Base-by-base conservation (phyloP, 2,329 filamentous ascomycete genomes). In the Sporothrix mexicana region DNA sequence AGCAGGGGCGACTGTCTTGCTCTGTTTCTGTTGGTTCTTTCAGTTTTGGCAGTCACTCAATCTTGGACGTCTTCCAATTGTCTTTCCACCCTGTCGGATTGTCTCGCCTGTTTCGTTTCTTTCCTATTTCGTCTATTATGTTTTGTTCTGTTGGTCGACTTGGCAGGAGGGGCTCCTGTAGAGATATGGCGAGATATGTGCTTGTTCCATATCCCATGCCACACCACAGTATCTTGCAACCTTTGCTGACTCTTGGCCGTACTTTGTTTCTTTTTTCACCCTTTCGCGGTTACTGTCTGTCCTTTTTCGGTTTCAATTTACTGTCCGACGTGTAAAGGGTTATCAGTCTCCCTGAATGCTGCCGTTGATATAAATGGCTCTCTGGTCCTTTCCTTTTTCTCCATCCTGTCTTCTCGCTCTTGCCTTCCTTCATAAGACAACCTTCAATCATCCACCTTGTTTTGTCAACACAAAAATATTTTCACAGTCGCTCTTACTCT, bases 151-250 rank as follows among this genome's bases (percentile, higher is more conserved):
- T 69, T 69, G 67, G 51, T 57, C 10, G 25, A 49, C 13, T 45
- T 13, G 53, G n/a, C 20, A 45, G 41, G 47, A 4, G 17, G 12
- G 13, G 25, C 5, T 4, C 7, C 61, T 8, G 62, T 10, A 55
- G 30, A 69, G 49, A 41, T 68, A 45, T 25, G 17, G 10, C 20
- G 36, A 69, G 36, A 61, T 61, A 61, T 70, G 68, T n/a, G 41
- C 12, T 8, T 70, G 68, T 49, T 70, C 41, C 68, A 47, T n/a
- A 69, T 30, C 53, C 20, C 68, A 70, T 70, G 3, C 53, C 68
- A 70, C 49, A 43, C 15, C 13, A 6, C 25, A 43, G 30, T 36
- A 36, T 36, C 2, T 36, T 36, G 30, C 30, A 36, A 36, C 30
- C 30, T 36, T 30, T 36, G 30, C 30, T 36, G 43, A 15, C 20